phyloP scores from a whole-genome alignment of 192 early-diverging fungal species.

The Podila epigama region DNA sequence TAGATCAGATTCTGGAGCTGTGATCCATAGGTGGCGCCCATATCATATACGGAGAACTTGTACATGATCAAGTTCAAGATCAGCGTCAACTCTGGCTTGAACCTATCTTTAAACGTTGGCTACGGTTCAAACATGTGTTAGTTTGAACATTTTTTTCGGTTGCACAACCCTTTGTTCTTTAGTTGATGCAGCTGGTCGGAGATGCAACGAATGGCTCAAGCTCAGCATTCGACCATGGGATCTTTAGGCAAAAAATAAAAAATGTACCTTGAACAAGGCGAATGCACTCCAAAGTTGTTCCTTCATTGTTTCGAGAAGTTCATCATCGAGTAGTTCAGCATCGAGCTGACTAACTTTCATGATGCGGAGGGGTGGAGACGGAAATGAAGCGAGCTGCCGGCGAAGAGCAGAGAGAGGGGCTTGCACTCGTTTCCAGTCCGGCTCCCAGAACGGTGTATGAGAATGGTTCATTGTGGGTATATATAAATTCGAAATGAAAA shows the following conservation, averaged over 20 bases:
- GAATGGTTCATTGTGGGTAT: not conserved
- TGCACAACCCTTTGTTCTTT: too few relatives aligned
- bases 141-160: too few relatives aligned
- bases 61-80: slow-evolving; percentile 74
- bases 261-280: slow-evolving; percentile 66
- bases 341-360: slow-evolving; percentile 88
- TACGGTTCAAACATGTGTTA: slow-evolving; percentile 31
- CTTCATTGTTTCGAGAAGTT: slow-evolving; percentile 78
- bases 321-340: slow-evolving; percentile 80
- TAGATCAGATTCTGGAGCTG: slow-evolving; percentile 87
- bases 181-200: too few relatives aligned
- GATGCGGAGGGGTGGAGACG: slow-evolving; percentile 61
- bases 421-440: slow-evolving; percentile 61
- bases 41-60: slow-evolving; percentile 76
- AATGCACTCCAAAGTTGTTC: slow-evolving; percentile 79
- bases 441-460: slow-evolving; percentile 51
- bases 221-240: not conserved
- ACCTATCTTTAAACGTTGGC: slow-evolving; percentile 65
- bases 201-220: not conserved
- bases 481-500: not conserved
- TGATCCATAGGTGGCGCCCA: slow-evolving; percentile 81
- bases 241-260: not conserved
- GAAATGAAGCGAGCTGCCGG: slow-evolving; percentile 58
- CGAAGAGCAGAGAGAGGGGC: slow-evolving; percentile 54
- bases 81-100: slow-evolving; percentile 76